These are phyloP conservation scores for Platanthera guangdongensis DNA, from an alignment of 106 monocot species.

Conservation along the genomic window DNA sequence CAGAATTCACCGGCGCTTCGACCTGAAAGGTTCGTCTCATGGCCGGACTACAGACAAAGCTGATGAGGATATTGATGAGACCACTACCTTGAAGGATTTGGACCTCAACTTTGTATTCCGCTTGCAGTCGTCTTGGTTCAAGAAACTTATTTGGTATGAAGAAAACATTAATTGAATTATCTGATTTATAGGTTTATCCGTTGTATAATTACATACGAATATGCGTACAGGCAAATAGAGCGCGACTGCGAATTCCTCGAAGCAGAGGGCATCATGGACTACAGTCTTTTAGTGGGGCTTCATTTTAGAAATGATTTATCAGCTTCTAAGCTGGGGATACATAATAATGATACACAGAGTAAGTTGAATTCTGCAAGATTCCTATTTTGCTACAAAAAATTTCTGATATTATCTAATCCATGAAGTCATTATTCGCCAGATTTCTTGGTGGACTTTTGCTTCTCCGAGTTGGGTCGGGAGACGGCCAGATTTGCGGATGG, in stretches of 20 bases:
- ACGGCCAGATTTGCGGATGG: constrained; percentile 19
- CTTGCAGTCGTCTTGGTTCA: constrained; percentile 45
- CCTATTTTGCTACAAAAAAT: not conserved
- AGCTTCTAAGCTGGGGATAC: constrained; percentile 32
- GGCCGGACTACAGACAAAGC: constrained; percentile 69
- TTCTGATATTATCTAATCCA: constrained; percentile 5
- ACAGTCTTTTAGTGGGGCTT: constrained; percentile 75
- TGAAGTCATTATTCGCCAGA: constrained; percentile 2
- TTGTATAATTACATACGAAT: not conserved
- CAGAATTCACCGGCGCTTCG: constrained; percentile 78
- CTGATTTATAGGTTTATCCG: not conserved
- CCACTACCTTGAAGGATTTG: constrained; percentile 84
- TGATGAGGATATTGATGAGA: constrained; percentile 83
- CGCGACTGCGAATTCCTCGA: constrained; percentile 81
- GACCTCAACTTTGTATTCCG: constrained; percentile 82
- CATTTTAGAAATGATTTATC: constrained; percentile 54
- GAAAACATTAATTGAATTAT: not conserved
- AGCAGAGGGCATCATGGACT: constrained; percentile 84
- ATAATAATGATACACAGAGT: constrained; percentile 28
- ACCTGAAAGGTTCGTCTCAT: constrained; percentile 86
- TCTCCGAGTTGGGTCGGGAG: constrained; percentile 16
- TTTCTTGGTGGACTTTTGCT: constrained; percentile 11
- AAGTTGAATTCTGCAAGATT: constrained; percentile 15
- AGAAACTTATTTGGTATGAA: constrained; percentile 48
- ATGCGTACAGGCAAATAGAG: constrained; percentile 51